Percentiles rank a stretch among this genome's conserved stretches.
These are phyloP conservation scores for Suillus sp. DNA, from an alignment of 768 basidiomycete species.

Conservation along the genomic window DNA sequence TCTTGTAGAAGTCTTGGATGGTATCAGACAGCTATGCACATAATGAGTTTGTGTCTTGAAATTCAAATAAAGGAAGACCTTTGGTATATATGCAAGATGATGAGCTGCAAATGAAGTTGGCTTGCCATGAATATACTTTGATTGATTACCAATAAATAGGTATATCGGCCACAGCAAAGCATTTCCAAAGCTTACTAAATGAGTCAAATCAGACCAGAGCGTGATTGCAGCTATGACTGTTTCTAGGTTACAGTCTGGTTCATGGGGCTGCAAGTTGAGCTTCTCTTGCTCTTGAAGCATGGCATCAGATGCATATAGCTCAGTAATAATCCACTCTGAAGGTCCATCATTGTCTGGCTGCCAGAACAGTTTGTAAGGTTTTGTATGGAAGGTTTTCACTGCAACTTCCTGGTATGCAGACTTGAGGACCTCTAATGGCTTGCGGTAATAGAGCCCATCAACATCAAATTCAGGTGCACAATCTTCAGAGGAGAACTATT, in stretches of 20 bases:
- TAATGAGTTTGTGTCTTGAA: too few species aligned
- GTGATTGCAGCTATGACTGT: constrained; percentile 22
- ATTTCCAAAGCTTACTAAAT: constrained; percentile 19
- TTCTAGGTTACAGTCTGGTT: constrained; percentile 19
- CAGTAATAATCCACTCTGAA: background rate
- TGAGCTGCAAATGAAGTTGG: constrained; percentile 19
- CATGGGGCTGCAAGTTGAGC: constrained; percentile 2
- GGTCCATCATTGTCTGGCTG: background rate
- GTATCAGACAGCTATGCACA: too few species aligned
- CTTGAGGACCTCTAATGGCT: constrained; percentile 6
- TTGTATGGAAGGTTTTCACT: background rate
- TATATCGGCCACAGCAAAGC: constrained; percentile 23
- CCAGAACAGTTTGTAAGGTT: constrained; percentile 10
- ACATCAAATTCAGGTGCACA: constrained; percentile 1
- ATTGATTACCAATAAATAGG: constrained; percentile 14
- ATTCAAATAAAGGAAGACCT: too few species aligned
- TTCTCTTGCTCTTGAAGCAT: constrained; percentile 9
- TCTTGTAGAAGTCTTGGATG: too few species aligned
- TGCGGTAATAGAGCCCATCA: background rate
- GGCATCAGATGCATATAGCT: constrained; percentile 1
- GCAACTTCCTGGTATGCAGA: background rate
- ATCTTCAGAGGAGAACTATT: background rate
- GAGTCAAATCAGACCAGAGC: constrained; percentile 28
- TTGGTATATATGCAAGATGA: constrained; percentile 26
- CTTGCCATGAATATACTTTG: constrained; percentile 12